Evolutionary conservation across 1,284 basidiomycete genomes (phyloP).

Genomic region (Sporisorium scitamineum): DNA sequence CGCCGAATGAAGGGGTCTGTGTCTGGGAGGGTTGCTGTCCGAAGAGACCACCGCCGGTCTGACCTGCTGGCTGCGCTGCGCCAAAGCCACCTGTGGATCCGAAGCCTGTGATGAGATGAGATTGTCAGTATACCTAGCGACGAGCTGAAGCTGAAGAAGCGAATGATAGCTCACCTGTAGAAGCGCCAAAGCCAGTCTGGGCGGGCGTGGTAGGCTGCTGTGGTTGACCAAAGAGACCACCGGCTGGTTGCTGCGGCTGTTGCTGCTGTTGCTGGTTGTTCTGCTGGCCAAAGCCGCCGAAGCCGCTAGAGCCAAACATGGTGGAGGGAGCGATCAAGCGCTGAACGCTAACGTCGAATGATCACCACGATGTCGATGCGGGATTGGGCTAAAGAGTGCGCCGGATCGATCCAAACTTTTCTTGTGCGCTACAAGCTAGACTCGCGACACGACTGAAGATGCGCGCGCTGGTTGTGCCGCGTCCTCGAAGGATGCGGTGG

Average conservation of each 20-base stretch:
- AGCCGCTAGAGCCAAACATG: slow-evolving; percentile 61
- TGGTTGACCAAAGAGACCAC: slow-evolving; percentile 68
- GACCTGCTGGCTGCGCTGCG: slow-evolving; percentile 54
- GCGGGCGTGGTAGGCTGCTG: slow-evolving; percentile 63
- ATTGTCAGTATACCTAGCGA: not conserved
- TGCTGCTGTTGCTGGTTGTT: slow-evolving; percentile 58
- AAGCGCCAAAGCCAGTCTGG: slow-evolving; percentile 39
- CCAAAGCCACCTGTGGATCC: slow-evolving; percentile 49
- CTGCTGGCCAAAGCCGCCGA: slow-evolving; percentile 63
- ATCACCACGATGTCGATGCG: slow-evolving; percentile 3
- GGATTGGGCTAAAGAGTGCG: not conserved
- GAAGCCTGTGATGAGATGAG: slow-evolving; percentile 24
- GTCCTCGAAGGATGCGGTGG: not conserved
- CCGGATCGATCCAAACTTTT: not conserved
- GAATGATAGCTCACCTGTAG: slow-evolving; percentile 47
- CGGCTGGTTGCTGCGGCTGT: slow-evolving; percentile 66
- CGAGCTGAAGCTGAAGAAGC: not conserved
- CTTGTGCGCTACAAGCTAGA: not conserved
- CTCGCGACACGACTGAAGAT: not conserved
- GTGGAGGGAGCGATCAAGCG: not conserved
- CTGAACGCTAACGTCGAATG: not conserved
- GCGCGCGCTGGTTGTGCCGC: not conserved
- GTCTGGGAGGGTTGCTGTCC: slow-evolving; percentile 59
- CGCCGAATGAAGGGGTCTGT: slow-evolving; percentile 56
- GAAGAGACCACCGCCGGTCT: slow-evolving; percentile 65